These are phyloP conservation scores for Colletotrichum cuscutae DNA, from an alignment of 2,329 filamentous ascomycete species.

Conservation along the genomic window DNA sequence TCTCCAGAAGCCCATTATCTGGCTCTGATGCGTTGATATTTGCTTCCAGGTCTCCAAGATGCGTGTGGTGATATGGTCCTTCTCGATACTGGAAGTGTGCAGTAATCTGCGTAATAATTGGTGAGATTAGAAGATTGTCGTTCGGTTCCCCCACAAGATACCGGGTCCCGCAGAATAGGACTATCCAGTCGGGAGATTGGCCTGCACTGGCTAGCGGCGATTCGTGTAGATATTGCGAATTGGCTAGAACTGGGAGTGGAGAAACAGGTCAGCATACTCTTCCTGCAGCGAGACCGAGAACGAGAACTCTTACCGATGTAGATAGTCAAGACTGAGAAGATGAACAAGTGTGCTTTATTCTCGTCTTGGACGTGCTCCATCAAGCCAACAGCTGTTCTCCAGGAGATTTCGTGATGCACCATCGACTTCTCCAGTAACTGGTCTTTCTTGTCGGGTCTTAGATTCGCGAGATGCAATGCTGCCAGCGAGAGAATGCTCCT, in stretches of 20 bases:
- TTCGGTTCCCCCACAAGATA: slow-evolving; percentile 25
- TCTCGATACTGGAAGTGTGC: slow-evolving; percentile 30
- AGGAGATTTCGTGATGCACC: slow-evolving; percentile 44
- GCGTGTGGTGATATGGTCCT: slow-evolving; percentile 32
- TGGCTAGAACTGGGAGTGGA: slow-evolving; percentile 22
- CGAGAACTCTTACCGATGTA: slow-evolving; percentile 24
- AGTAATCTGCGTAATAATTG: slow-evolving; percentile 27
- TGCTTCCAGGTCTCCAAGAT: slow-evolving; percentile 39
- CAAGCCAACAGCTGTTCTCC: slow-evolving; percentile 40
- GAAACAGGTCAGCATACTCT: not conserved
- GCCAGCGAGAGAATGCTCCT: slow-evolving; percentile 59
- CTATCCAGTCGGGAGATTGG: slow-evolving; percentile 38
- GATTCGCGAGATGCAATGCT: slow-evolving; percentile 58
- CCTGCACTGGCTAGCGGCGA: slow-evolving; percentile 13
- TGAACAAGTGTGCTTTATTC: slow-evolving; percentile 33
- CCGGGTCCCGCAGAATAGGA: slow-evolving; percentile 33
- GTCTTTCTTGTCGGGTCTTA: slow-evolving; percentile 35
- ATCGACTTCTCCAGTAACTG: slow-evolving; percentile 33
- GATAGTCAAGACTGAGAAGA: slow-evolving; percentile 35
- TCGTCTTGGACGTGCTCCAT: slow-evolving; percentile 37
- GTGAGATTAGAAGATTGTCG: slow-evolving; percentile 22
- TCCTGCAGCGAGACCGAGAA: too few species aligned
- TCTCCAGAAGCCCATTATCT: slow-evolving; percentile 33
- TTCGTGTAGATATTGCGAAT: slow-evolving; percentile 27
- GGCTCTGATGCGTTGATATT: slow-evolving; percentile 34